Evolutionary conservation across 257 asterid species (phyloP).

Genomic region (Solanum habrochaites): DNA sequence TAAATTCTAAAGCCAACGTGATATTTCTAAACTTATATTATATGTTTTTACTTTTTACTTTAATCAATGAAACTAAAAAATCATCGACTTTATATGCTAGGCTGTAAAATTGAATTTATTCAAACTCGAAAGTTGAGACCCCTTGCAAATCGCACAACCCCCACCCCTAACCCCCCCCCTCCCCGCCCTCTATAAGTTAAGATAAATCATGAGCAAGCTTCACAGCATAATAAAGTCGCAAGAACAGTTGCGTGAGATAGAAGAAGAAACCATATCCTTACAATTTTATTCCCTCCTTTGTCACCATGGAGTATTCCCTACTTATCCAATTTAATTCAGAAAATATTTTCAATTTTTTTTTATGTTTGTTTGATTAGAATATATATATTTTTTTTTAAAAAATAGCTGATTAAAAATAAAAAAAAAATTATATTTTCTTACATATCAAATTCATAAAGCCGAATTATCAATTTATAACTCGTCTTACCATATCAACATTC

Average conservation of each 20-base stretch:
- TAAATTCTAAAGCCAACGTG: no score
- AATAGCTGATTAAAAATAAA: not conserved
- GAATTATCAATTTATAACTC: no score
- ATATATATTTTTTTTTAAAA: no score
- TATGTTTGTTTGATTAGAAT: not conserved
- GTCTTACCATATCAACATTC: not conserved
- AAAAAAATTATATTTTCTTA: no score
- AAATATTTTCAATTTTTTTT: no score
- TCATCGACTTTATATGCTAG: no score
- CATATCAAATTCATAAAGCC: no score
- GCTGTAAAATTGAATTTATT: no score
- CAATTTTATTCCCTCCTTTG: not conserved
- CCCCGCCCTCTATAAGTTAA: not conserved
- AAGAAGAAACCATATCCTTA: not conserved
- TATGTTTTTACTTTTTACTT: no score
- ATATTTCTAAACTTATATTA: no score
- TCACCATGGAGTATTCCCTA: no score
- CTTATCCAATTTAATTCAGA: not conserved
- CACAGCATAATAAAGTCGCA: not conserved
- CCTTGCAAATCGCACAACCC: not conserved
- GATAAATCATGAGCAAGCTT: not conserved
- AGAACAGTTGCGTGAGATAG: not conserved
- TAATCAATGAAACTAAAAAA: no score
- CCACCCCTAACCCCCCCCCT: not conserved
- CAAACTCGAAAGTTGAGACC: fast-evolving